A percentile compares a stretch with the other conserved stretches of the same genome.
phyloP scores from a whole-genome alignment of 768 basidiomycete genomes.

The Suillus ampliporus region DNA sequence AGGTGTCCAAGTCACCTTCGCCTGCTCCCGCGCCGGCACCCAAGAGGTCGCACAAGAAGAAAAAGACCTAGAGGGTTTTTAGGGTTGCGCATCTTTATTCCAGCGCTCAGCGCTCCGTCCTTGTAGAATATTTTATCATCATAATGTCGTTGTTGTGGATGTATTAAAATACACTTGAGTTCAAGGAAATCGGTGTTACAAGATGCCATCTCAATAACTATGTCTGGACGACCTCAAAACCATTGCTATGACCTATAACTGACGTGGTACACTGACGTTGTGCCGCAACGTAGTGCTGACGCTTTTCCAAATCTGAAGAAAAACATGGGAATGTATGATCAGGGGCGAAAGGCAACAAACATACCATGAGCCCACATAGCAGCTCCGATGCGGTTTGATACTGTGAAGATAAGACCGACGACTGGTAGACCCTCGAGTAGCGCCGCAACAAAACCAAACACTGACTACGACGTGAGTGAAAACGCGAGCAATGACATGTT shows the following conservation, averaged over 20 bases:
- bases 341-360: slow-evolving; percentile 16
- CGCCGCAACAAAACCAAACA: slow-evolving; percentile 85
- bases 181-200: background rate
- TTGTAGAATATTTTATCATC: background rate
- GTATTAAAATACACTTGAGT: background rate
- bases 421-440: slow-evolving; percentile 84
- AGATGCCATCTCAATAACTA: background rate
- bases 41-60: slow-evolving; percentile 71
- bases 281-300: slow-evolving; percentile 52
- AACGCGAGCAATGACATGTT: background rate
- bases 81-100: background rate
- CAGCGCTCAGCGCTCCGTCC: background rate
- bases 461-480: slow-evolving; percentile 40
- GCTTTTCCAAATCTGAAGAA: slow-evolving; percentile 64
- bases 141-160: background rate
- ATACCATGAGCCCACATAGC: slow-evolving; percentile 93
- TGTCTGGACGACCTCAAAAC: background rate
- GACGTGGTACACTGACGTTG: background rate
- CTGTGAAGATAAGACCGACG: slow-evolving; percentile 78
- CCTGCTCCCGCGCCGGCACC: slow-evolving; percentile 54
- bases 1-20: slow-evolving; percentile 67
- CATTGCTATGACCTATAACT: background rate
- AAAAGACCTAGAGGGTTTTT: slow-evolving; percentile 53
- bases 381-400: slow-evolving; percentile 89
- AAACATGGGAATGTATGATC: background rate